Conservation (phyloP, 176 grass and related monocot genomes). For the Eleusine indica region DNA sequence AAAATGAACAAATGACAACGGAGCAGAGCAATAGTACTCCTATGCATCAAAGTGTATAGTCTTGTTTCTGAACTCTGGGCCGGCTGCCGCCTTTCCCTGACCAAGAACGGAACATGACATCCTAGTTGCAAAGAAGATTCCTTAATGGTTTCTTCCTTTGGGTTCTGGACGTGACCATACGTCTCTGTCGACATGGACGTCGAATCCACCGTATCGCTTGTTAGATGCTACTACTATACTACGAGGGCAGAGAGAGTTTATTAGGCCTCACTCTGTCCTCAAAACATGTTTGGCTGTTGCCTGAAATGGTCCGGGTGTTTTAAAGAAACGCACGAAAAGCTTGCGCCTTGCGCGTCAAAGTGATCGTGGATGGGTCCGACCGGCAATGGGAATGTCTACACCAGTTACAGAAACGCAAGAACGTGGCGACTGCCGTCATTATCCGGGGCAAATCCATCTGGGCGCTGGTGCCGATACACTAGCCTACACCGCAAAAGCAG, state of each 20-base stretch:
- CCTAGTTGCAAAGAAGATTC: constrained; percentile 27
- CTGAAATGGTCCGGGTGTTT: background rate
- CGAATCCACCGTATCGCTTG: background rate
- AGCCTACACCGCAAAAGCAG: background rate
- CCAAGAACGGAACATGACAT: background rate
- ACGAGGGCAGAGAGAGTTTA: background rate
- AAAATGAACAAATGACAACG: background rate
- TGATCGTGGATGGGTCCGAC: background rate
- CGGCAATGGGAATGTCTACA: background rate
- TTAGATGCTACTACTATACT: background rate
- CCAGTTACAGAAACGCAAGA: background rate
- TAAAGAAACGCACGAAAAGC: background rate
- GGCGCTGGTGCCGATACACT: background rate
- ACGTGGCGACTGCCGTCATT: background rate
- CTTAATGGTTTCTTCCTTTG: constrained; percentile 19
- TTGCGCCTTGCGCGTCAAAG: background rate
- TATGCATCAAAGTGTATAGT: too few species aligned
- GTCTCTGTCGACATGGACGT: constrained; percentile 24
- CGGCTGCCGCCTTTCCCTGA: background rate
- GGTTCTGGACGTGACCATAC: background rate
- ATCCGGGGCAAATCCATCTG: constrained; percentile 1
- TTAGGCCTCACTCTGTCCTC: too few species aligned
- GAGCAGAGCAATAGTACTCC: too few species aligned
- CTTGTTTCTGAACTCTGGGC: background rate
- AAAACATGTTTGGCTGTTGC: background rate